Conservation (phyloP, 1,284 basidiomycete genomes). For the Ustilago esculenta region DNA sequence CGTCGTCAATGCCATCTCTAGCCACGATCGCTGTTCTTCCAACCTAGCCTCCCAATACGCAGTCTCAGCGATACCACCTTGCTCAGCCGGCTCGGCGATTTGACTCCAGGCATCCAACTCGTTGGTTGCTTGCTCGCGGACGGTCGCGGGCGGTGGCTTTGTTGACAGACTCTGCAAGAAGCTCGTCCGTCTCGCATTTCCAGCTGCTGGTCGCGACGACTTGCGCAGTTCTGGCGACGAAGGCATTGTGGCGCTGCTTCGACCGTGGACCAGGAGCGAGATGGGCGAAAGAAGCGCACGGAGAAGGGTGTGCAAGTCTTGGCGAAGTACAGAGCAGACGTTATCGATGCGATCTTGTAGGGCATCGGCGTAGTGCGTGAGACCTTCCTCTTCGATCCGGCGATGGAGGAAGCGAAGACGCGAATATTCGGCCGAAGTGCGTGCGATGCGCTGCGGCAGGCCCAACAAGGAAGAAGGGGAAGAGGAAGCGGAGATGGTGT, state of each 20-base stretch:
- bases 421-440: constrained; percentile 87
- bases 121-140: constrained; percentile 1
- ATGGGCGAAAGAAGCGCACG: constrained; percentile 69
- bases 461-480: constrained; percentile 19
- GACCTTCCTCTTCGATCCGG: constrained; percentile 80
- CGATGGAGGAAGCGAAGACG: constrained; percentile 89
- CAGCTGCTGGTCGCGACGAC: background rate
- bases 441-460: constrained; percentile 78
- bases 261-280: constrained; percentile 37
- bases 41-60: constrained; percentile 39
- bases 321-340: constrained; percentile 80
- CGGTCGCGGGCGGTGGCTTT: background rate
- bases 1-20: constrained; percentile 38
- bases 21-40: constrained; percentile 41
- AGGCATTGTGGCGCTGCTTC: constrained; percentile 1
- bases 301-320: constrained; percentile 84
- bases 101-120: constrained; percentile 45
- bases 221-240: constrained; percentile 25
- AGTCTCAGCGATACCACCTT: constrained; percentile 71
- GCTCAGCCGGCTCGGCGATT: constrained; percentile 77
- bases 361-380: constrained; percentile 77
- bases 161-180: constrained; percentile 16
- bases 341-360: constrained; percentile 82
- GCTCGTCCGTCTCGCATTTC: constrained; percentile 18
- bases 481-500: constrained; percentile 8